These are phyloP conservation scores for Fusarium liriodendri DNA, from an alignment of 2,329 filamentous ascomycete genomes.

Conservation along the genomic window DNA sequence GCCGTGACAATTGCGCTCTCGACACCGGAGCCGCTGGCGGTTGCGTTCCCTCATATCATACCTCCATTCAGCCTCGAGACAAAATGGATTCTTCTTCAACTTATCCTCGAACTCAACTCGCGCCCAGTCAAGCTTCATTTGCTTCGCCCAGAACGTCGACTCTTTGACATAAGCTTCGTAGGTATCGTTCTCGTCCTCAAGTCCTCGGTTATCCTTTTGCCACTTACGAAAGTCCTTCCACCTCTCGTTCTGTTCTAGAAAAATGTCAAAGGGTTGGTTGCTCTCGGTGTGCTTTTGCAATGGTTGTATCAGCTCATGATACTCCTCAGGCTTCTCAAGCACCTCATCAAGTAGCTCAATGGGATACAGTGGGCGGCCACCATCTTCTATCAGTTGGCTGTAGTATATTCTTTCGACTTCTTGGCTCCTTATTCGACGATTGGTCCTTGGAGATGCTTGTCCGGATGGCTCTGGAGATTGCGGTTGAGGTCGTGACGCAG, in stretches of 20 bases:
- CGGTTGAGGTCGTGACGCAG: too few relatives aligned
- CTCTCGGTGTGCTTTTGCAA: slow-evolving; percentile 24
- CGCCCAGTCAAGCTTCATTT: too few relatives aligned
- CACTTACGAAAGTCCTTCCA: slow-evolving; percentile 48
- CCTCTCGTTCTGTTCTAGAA: slow-evolving; percentile 8
- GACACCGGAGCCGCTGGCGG: too few relatives aligned
- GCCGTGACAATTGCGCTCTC: slow-evolving; percentile 22
- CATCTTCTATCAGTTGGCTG: slow-evolving; percentile 44
- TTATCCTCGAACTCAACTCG: too few relatives aligned
- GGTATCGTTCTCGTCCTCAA: slow-evolving; percentile 31
- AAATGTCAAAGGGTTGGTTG: slow-evolving; percentile 6
- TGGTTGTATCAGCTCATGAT: slow-evolving; percentile 43
- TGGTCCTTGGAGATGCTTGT: too few relatives aligned
- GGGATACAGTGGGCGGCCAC: slow-evolving; percentile 46
- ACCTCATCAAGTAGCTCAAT: slow-evolving; percentile 43
- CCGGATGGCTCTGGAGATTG: too few relatives aligned
- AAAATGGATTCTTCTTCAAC: too few relatives aligned
- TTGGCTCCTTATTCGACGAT: too few relatives aligned
- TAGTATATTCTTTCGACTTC: slow-evolving; percentile 40
- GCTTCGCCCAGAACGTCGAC: not conserved
- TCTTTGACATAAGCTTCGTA: slow-evolving; percentile 3
- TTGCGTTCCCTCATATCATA: too few relatives aligned
- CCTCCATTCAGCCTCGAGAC: too few relatives aligned
- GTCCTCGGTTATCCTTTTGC: slow-evolving; percentile 43
- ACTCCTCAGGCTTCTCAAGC: slow-evolving; percentile 28